These are phyloP conservation scores for Aspergillus wentii DNA, from an alignment of 495 filamentous ascomycete species.

Conservation along the genomic window DNA sequence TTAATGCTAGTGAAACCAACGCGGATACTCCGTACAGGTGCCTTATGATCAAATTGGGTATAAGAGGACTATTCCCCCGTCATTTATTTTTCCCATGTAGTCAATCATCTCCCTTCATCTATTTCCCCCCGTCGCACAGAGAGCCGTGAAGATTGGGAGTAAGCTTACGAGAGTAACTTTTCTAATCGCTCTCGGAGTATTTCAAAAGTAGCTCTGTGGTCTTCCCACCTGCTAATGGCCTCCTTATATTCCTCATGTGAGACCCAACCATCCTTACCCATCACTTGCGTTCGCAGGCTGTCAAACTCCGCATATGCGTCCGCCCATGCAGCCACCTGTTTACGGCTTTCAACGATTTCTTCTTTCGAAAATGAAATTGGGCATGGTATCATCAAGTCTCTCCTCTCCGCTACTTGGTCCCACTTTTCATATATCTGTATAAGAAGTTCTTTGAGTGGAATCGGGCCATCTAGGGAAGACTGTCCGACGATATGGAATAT, in stretches of 20 bases:
- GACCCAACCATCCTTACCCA: constrained; percentile 17
- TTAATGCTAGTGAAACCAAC: too few relatives aligned
- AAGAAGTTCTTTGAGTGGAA: constrained; percentile 15
- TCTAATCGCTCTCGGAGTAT: constrained; percentile 4
- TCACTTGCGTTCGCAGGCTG: constrained; percentile 2
- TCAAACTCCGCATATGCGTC: constrained; percentile 11
- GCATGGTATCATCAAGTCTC: constrained; percentile 7
- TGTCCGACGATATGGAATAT: constrained; percentile 16
- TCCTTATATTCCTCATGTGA: constrained; percentile 16
- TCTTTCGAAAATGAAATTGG: constrained; percentile 13
- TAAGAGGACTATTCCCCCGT: too few relatives aligned
- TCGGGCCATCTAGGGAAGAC: constrained; percentile 10
- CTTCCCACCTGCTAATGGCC: constrained; percentile 9
- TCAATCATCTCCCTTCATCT: too few relatives aligned
- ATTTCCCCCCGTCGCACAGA: too few relatives aligned
- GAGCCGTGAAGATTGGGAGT: too few relatives aligned
- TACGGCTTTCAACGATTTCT: constrained; percentile 10
- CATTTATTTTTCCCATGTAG: too few relatives aligned
- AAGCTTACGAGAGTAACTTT: too few relatives aligned
- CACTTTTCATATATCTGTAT: constrained; percentile 19
- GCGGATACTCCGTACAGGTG: too few relatives aligned
- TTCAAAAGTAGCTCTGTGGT: constrained; percentile 5
- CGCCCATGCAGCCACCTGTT: constrained; percentile 9
- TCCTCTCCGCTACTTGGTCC: constrained; percentile 9
- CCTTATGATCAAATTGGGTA: too few relatives aligned